A percentile compares a stretch with the other conserved stretches of the same genome.
Evolutionary conservation across 768 basidiomycete genomes (phyloP).

Genomic region (Mycena rebaudengoi): DNA sequence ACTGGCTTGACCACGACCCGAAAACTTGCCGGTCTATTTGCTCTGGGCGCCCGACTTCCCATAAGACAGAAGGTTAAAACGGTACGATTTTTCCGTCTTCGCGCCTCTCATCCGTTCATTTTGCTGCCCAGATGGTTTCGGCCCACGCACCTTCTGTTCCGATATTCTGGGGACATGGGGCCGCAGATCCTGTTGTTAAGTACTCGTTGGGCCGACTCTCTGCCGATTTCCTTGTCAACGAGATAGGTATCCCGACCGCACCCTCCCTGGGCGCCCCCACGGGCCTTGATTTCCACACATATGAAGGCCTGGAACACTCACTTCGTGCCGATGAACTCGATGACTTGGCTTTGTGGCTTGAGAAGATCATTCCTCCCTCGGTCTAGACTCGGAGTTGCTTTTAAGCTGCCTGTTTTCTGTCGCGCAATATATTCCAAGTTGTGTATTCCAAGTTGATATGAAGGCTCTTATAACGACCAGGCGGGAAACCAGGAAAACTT

Average conservation of each 20-base stretch:
- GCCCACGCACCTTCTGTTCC: slow-evolving; percentile 22
- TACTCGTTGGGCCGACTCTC: slow-evolving; percentile 16
- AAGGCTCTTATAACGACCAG: too few species aligned
- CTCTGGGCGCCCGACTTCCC: slow-evolving; percentile 54
- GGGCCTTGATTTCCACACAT: slow-evolving; percentile 24
- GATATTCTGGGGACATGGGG: slow-evolving; percentile 36
- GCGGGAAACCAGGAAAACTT: too few species aligned
- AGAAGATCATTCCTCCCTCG: slow-evolving; percentile 22
- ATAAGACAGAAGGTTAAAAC: slow-evolving; percentile 50
- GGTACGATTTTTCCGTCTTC: slow-evolving; percentile 26
- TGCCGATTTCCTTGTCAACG: slow-evolving; percentile 25
- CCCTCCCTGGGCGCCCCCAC: background rate
- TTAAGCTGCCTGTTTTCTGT: too few species aligned
- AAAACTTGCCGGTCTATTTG: slow-evolving; percentile 50
- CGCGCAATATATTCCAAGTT: too few species aligned
- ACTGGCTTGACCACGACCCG: slow-evolving; percentile 46
- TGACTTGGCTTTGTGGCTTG: slow-evolving; percentile 27
- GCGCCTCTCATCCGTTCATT: background rate
- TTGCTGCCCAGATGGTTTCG: slow-evolving; percentile 23
- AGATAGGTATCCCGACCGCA: slow-evolving; percentile 23
- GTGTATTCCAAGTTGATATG: too few species aligned
- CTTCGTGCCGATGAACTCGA: slow-evolving; percentile 24
- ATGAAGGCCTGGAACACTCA: slow-evolving; percentile 20
- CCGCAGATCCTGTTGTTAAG: slow-evolving; percentile 23
- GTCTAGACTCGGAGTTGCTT: background rate